Evolutionary conservation across 2,329 filamentous ascomycete species (phyloP).

Genomic region (Fonsecaea pugnacius): DNA sequence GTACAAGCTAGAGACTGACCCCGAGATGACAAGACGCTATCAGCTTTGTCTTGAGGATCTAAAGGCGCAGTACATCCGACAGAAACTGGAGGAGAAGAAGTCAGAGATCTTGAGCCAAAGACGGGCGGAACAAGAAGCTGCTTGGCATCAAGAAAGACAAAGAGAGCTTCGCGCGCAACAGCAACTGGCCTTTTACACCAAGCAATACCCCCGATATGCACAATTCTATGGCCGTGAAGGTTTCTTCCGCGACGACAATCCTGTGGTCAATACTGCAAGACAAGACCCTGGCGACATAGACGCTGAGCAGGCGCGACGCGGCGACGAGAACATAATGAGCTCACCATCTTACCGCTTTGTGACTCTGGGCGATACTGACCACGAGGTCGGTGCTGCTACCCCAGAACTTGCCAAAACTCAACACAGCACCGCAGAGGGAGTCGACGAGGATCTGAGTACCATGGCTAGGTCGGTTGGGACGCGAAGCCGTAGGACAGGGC

Average conservation of each 20-base stretch:
- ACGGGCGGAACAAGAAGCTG: background rate
- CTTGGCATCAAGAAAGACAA: background rate
- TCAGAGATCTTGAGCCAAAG: background rate
- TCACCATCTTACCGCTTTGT: slow-evolving; percentile 8
- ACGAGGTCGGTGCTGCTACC: background rate
- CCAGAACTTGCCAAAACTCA: background rate
- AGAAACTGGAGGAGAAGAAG: slow-evolving; percentile 4
- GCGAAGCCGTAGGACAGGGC: background rate
- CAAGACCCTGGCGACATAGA: background rate
- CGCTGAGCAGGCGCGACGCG: background rate
- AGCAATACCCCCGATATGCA: background rate
- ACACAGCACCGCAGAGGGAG: background rate
- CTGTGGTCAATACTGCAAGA: background rate
- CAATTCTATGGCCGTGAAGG: background rate
- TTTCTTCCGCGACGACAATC: background rate
- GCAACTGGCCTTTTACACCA: background rate
- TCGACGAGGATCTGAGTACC: background rate
- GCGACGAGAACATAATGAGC: slow-evolving; percentile 8
- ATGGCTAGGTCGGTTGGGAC: background rate
- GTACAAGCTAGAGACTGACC: slow-evolving; percentile 6
- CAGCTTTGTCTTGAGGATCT: background rate
- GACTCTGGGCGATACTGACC: background rate
- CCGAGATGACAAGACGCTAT: slow-evolving; percentile 9
- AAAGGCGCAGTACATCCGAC: slow-evolving; percentile 1
- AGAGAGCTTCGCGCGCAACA: background rate